Base-by-base conservation (phyloP, 1,284 basidiomycete genomes). In the Salmacisia buchloeana region DNA sequence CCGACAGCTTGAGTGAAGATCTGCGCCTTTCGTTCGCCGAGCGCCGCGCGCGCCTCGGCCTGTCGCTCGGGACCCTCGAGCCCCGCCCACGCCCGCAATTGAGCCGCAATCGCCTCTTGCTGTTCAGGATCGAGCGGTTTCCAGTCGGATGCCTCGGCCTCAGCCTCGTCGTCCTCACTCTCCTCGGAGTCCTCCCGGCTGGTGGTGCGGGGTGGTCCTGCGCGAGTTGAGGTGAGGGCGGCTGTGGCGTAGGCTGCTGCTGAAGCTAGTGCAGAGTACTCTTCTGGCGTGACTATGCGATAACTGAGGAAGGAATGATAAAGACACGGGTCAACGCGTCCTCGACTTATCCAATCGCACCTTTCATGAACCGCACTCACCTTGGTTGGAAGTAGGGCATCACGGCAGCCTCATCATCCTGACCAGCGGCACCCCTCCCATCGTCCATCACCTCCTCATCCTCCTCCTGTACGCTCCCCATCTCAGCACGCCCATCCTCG, bases 231-330 rank as follows among this genome's bases (percentile, higher is more conserved):
- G 31, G 74, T 76, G 41, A 76, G 65, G 1, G 73, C 73, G 18
- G 71, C 73, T 5, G 74, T 76, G 9, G 74, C 73, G 45, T 72
- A 69, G 2, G 74, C 74, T 12, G 74, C 74, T 25, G 73, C 73
- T 4, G 73, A 73, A 27, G 74, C 74, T 3, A 76, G 62, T 9
- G 72, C 69, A 29, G 71, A 71, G 34, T 70, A 74, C 29, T 71
- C 71, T 43, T 72, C 67, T 25, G 58, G 43, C 10, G 70, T 69
- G 45, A 74, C 72, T 39, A 67, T 65, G 43, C 67, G 70, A 31
- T 67, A 73, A 10, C 58, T 46, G 52, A 43, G 7, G 13, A 35
- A 59, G 2, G 58, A 33, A 36, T 29, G 29, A 45, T 21, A 23
- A 54, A 60, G 35, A 10, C 18, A 23, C 29, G 25, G 43, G 18